Conservation (phyloP, 148 eudicot species). For the Chenopodium quinoa region DNA sequence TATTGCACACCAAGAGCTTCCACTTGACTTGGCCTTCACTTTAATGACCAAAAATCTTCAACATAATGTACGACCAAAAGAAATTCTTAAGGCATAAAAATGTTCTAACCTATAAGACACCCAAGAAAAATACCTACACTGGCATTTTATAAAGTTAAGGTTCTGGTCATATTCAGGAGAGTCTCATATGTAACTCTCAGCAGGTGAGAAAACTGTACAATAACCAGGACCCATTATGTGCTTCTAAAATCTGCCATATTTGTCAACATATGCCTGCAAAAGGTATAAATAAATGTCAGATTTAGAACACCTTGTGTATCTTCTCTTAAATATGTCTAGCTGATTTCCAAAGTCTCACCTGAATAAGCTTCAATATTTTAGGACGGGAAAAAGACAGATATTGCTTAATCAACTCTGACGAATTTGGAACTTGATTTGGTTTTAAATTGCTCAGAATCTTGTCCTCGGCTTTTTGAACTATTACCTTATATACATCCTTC, state of each 20-base stretch:
- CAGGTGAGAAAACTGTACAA: conserved; percentile 19
- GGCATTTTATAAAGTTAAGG: conserved; percentile 3
- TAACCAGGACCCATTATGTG: conserved; percentile 19
- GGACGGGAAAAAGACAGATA: conserved; percentile 59
- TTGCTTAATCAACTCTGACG: conserved; percentile 50
- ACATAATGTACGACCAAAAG: too few species aligned
- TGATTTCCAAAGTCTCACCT: conserved; percentile 51
- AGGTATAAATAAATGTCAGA: conserved; percentile 25
- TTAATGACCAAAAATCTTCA: too few species aligned
- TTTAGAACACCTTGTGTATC: conserved; percentile 17
- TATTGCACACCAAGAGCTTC: too few species aligned
- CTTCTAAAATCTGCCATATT: conserved; percentile 62
- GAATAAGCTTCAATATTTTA: conserved; percentile 82
- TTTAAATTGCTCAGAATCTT: conserved; percentile 70
- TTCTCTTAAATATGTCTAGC: conserved; percentile 15
- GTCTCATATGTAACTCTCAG: not conserved
- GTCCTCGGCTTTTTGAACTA: conserved; percentile 82
- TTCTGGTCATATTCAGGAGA: conserved; percentile 8
- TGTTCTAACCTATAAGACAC: conserved; percentile 1
- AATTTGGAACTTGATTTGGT: conserved; percentile 60
- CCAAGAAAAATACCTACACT: conserved; percentile 8
- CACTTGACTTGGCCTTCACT: too few species aligned
- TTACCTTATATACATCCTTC: conserved; percentile 81
- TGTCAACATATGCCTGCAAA: conserved; percentile 79
- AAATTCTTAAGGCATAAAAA: too few species aligned